A percentile compares a stretch with the other conserved stretches of the same genome.
These are phyloP conservation scores for Hymenoscyphus repandus DNA, from an alignment of 2,329 filamentous ascomycete species.

Conservation along the genomic window DNA sequence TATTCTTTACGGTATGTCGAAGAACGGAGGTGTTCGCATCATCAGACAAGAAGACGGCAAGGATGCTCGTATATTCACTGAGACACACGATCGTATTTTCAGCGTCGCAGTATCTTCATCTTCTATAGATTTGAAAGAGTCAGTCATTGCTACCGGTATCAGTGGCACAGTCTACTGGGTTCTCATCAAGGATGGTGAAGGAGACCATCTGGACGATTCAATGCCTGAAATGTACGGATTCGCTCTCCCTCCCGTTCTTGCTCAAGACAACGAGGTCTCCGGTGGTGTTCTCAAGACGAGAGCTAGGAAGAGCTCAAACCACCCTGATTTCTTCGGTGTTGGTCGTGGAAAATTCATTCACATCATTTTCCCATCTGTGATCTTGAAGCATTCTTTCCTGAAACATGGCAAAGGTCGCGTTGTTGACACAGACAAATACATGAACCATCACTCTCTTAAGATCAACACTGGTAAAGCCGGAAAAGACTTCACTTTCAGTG, in stretches of 20 bases:
- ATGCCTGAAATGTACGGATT: conserved; percentile 82
- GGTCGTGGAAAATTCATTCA: conserved; percentile 95
- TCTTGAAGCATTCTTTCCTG: conserved; percentile 58
- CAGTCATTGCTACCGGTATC: conserved; percentile 86
- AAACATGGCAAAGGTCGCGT: conserved; percentile 59
- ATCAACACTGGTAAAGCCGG: conserved; percentile 97
- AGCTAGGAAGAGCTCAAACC: conserved; percentile 80
- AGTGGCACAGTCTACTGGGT: conserved; percentile 98
- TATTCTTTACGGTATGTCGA: conserved; percentile 91
- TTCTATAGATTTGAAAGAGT: conserved; percentile 61
- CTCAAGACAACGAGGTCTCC: conserved; percentile 83
- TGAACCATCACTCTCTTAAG: conserved; percentile 81
- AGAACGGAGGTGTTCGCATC: conserved; percentile 85
- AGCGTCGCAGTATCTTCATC: conserved; percentile 80
- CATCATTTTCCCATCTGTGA: conserved; percentile 68
- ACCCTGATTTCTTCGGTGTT: conserved; percentile 91
- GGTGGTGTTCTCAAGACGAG: conserved; percentile 94
- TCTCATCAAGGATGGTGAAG: conserved; percentile 68
- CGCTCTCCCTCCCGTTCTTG: conserved; percentile 78
- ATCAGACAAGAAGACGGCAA: conserved; percentile 92
- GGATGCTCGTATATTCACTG: conserved; percentile 86
- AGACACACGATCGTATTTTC: conserved; percentile 90
- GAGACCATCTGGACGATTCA: conserved; percentile 73
- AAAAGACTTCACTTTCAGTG: conserved; percentile 97
- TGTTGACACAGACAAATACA: conserved; percentile 83